Base-by-base conservation (phyloP, 257 asterid species). In the Leonotis leonurus region DNA sequence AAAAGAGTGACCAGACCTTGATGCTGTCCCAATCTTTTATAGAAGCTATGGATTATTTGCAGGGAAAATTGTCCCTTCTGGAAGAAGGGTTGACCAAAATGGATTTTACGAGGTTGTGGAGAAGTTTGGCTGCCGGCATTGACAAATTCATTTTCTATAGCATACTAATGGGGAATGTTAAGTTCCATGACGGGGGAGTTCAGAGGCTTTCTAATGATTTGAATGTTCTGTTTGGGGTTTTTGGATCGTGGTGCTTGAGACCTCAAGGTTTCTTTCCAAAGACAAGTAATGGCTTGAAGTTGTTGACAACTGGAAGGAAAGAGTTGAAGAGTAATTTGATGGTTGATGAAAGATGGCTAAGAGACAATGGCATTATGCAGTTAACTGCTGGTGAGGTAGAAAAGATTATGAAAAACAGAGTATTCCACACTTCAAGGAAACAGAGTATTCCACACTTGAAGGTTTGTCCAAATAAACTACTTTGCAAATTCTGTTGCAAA, bases 211-310 rank as follows among this genome's bases (percentile, higher is more conserved):
- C 69, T 21, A 87, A 87, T 67, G 97, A 93, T 75, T 53, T 87
- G 71, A 62, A 72, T 3, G 78, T 82, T 70, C 51, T 89, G 41
- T 86, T 85, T 57, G 90, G 90, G 40, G 82, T 82, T 41, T 89
- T 93, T 55, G 74, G 82, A 24, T 72, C 71, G 21, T 85, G 95
- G 94, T 87, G 97, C 70, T 68, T 87, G 82, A 82, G 96, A 70
- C 96, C 99, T 18, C 92, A 93, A 78, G 99, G 97, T 57, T 93
- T 89, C 81, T 93, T 93, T 61, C 97, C 97, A 29, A 87, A 81
- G 66, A 60, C 78, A 39, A 77, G 72, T 12, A 95, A 85, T 52
- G 85, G 95, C 59, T 48, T 93, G 81, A 87, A 89, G 85, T 56
- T 93, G 78, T 65, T 93, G 77, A 77, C 60, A 71, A 68, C 81